These are phyloP conservation scores for Solanum virginianum DNA, from an alignment of 257 asterid genomes.

Conservation along the genomic window DNA sequence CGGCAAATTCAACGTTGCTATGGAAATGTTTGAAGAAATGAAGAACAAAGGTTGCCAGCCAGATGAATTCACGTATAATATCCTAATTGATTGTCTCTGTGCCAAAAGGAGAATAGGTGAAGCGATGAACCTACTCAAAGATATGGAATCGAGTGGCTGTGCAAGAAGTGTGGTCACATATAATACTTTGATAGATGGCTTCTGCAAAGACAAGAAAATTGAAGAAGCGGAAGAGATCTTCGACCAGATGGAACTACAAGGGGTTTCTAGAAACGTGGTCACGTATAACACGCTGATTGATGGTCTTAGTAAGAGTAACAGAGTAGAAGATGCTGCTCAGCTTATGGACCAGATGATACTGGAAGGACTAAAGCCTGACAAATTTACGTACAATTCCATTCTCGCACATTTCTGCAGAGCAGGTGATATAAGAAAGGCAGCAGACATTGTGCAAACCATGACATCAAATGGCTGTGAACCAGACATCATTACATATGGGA, in stretches of 20 bases:
- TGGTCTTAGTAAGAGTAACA: conserved; percentile 62
- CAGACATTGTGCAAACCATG: conserved; percentile 78
- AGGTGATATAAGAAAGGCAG: conserved; percentile 82
- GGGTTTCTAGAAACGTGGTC: conserved; percentile 58
- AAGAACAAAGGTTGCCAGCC: conserved; percentile 66
- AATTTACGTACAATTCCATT: conserved; percentile 64
- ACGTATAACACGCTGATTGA: conserved; percentile 83
- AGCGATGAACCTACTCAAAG: conserved; percentile 57
- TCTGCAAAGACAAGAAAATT: conserved; percentile 60
- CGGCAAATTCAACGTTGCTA: conserved; percentile 33
- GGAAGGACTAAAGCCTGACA: conserved; percentile 80
- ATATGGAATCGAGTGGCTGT: conserved; percentile 81
- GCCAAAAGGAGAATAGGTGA: conserved; percentile 51
- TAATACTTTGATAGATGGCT: conserved; percentile 69
- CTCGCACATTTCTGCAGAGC: conserved; percentile 64
- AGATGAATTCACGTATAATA: conserved; percentile 84
- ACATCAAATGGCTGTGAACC: conserved; percentile 75
- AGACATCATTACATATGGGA: conserved; percentile 71
- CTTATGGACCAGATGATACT: conserved; percentile 91
- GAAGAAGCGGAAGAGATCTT: conserved; percentile 86
- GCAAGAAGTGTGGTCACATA: conserved; percentile 62
- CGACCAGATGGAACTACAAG: conserved; percentile 82
- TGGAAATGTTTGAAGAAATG: conserved; percentile 68
- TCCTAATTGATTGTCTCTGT: conserved; percentile 65
- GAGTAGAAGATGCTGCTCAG: conserved; percentile 78